These are phyloP conservation scores for Penicillium glabrum DNA, from an alignment of 2,329 filamentous ascomycete genomes.

Conservation along the genomic window DNA sequence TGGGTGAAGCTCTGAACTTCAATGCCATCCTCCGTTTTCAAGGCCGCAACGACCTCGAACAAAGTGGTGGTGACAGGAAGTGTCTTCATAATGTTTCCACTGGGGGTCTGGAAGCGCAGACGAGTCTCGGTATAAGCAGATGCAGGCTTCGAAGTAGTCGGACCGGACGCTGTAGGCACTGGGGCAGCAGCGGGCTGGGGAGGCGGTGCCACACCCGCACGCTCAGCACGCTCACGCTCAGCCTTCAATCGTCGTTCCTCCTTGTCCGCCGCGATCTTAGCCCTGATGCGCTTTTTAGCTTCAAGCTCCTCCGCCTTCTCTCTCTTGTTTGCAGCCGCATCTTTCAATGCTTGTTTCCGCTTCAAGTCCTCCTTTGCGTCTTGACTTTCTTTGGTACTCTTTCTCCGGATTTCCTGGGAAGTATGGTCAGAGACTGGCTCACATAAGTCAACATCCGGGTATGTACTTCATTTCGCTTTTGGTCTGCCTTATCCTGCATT, in stretches of 20 bases:
- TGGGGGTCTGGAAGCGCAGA: slow-evolving; percentile 73
- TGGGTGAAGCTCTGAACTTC: slow-evolving; percentile 75
- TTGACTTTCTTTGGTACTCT: slow-evolving; percentile 84
- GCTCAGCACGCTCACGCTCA: slow-evolving; percentile 78
- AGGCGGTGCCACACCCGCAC: slow-evolving; percentile 68
- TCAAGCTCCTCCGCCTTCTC: slow-evolving; percentile 85
- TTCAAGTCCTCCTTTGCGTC: slow-evolving; percentile 86
- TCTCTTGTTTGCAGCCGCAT: slow-evolving; percentile 78
- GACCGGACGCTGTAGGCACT: slow-evolving; percentile 46
- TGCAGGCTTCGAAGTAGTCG: slow-evolving; percentile 60
- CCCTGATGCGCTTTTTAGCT: slow-evolving; percentile 84
- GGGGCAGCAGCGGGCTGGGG: slow-evolving; percentile 48
- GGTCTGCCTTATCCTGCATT: slow-evolving; percentile 73
- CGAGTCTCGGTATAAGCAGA: slow-evolving; percentile 77
- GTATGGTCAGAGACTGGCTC: neutral
- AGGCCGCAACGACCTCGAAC: slow-evolving; percentile 81
- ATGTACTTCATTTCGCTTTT: slow-evolving; percentile 78
- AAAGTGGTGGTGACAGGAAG: slow-evolving; percentile 86
- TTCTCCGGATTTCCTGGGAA: slow-evolving; percentile 66
- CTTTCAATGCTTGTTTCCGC: slow-evolving; percentile 88
- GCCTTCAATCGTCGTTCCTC: slow-evolving; percentile 82
- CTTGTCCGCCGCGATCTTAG: slow-evolving; percentile 93
- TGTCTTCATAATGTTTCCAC: slow-evolving; percentile 80
- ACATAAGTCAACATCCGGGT: neutral
- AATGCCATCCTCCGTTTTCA: slow-evolving; percentile 69